phyloP scores from a whole-genome alignment of 495 filamentous ascomycete species.

The Elasticomyces elasticus region DNA sequence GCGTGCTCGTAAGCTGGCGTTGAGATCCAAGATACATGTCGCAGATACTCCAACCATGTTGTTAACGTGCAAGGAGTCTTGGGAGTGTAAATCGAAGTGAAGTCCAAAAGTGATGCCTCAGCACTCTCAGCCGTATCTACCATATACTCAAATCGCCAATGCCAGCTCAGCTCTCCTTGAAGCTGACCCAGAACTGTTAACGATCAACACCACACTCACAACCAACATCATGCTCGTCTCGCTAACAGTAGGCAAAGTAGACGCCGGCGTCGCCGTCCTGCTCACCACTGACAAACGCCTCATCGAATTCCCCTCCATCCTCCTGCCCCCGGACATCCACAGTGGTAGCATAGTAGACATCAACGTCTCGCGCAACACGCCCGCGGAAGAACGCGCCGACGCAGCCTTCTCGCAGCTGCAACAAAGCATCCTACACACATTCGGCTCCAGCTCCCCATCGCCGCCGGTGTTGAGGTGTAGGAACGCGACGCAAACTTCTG shows the following conservation, averaged over 20 bases:
- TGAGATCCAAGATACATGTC: too few species aligned
- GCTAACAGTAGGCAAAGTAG: constrained; percentile 97
- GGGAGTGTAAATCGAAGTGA: background rate
- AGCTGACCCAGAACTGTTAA: background rate
- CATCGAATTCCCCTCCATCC: constrained; percentile 97
- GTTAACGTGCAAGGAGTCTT: too few species aligned
- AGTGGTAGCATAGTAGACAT: constrained; percentile 97
- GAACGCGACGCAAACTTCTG: constrained; percentile 92
- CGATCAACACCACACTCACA: constrained; percentile 17
- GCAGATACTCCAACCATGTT: too few species aligned
- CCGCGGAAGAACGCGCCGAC: constrained; percentile 62
- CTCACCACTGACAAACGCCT: constrained; percentile 94
- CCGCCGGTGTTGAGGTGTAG: constrained; percentile 77
- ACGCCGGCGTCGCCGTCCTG: constrained; percentile 93
- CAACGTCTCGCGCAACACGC: constrained; percentile 77
- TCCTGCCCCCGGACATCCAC: constrained; percentile 86
- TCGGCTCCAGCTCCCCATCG: constrained; percentile 69
- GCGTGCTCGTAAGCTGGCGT: too few species aligned
- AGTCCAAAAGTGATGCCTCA: background rate
- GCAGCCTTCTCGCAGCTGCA: constrained; percentile 72
- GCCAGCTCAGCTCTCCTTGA: background rate
- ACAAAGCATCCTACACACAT: constrained; percentile 72
- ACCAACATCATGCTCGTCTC: constrained; percentile 70
- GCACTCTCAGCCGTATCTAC: too few species aligned
- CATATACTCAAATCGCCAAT: background rate